phyloP scores from a whole-genome alignment of 345 rosid species.

The Raphanus sativus region DNA sequence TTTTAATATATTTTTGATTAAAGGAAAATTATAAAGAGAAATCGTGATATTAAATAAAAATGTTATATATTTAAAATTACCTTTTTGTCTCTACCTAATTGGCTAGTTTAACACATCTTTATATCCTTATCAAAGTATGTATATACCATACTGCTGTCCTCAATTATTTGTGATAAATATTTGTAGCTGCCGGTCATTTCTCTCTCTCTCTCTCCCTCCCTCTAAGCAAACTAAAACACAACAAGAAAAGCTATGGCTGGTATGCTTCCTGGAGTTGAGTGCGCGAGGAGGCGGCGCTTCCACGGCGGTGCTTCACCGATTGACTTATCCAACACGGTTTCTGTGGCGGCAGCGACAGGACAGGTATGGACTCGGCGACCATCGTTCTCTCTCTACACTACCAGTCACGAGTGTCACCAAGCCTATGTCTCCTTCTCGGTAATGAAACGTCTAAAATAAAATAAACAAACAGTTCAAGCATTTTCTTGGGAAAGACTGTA shows the following conservation, averaged over 20 bases:
- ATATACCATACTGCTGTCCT: background rate
- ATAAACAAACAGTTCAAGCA: background rate
- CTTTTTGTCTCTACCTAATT: background rate
- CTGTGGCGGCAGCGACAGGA: slow-evolving; percentile 1
- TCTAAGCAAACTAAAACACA: slow-evolving; percentile 18
- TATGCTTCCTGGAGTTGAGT: slow-evolving; percentile 84
- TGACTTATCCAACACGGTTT: slow-evolving; percentile 39
- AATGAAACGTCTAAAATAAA: background rate
- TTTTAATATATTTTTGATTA: background rate
- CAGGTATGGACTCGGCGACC: slow-evolving; percentile 49
- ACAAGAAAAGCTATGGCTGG: slow-evolving; percentile 60
- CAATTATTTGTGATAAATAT: slow-evolving; percentile 25
- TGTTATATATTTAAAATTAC: background rate
- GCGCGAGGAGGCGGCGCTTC: slow-evolving; percentile 72
- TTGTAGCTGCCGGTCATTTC: background rate
- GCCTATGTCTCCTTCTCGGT: slow-evolving; percentile 30
- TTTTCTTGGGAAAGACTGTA: background rate
- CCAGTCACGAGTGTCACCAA: slow-evolving; percentile 49
- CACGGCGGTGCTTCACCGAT: slow-evolving; percentile 53
- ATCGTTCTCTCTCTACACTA: slow-evolving; percentile 59
- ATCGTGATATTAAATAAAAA: background rate
- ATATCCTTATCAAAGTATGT: background rate
- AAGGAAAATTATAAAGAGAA: background rate
- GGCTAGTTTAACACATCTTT: background rate
- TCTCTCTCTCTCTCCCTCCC: background rate